phyloP scores from a whole-genome alignment of 179 eudicot genomes.

The Patellifolia procumbens region DNA sequence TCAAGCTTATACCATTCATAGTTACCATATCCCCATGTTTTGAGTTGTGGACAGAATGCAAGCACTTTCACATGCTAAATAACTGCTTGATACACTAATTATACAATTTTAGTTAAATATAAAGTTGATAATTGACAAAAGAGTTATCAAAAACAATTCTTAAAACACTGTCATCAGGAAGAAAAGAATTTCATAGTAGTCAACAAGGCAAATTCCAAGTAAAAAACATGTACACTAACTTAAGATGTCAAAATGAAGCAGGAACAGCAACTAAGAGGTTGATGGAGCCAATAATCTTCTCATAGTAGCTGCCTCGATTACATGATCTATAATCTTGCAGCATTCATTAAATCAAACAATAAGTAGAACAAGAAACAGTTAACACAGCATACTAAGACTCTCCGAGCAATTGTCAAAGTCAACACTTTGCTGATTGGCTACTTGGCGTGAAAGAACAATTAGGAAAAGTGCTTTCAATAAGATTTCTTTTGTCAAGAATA shows the following conservation, averaged over 20 bases:
- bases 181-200: not conserved
- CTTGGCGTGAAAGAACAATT: not conserved
- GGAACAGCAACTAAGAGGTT: not conserved
- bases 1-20: not conserved
- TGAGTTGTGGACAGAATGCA: not conserved
- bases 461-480: not conserved
- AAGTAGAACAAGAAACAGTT: not conserved
- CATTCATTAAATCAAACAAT: not conserved
- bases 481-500: not conserved
- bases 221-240: not conserved
- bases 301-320: not conserved
- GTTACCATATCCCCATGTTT: not conserved
- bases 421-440: not conserved
- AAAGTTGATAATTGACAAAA: not conserved
- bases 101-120: not conserved
- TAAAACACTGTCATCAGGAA: not conserved
- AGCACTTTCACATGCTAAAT: conserved; percentile 1
- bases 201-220: too few species aligned
- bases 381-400: not conserved
- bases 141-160: not conserved
- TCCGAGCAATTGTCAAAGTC: not conserved
- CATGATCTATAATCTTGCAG: not conserved
- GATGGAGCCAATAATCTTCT: not conserved
- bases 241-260: conserved; percentile 11
- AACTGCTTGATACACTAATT: not conserved